Conservation (phyloP, 352 stramenopile species). For the Albugo laibachii region DNA sequence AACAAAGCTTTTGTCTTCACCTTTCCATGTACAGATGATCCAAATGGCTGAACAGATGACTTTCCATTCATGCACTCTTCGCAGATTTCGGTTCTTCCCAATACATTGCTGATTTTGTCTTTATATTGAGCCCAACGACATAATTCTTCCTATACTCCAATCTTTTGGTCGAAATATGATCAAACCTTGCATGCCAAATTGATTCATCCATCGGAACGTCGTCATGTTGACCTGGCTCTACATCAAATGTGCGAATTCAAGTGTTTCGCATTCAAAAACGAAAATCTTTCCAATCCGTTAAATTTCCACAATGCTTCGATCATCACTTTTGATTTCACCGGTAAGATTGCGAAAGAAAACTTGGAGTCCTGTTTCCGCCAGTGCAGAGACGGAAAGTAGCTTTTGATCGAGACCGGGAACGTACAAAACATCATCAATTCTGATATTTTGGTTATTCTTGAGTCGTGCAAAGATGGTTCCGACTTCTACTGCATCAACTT, state of each 20-base stretch:
- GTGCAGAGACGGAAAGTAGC: neutral
- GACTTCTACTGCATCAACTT: constrained; percentile 3
- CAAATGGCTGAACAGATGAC: neutral
- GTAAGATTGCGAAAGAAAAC: neutral
- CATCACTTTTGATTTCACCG: too few relatives aligned
- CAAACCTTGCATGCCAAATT: too few relatives aligned
- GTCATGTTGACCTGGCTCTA: too few relatives aligned
- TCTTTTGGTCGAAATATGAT: too few relatives aligned
- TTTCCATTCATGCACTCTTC: neutral
- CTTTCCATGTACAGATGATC: neutral
- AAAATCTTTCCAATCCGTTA: too few relatives aligned
- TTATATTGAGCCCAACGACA: too few relatives aligned
- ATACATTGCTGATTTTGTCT: too few relatives aligned
- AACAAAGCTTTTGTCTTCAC: neutral
- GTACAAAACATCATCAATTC: neutral
- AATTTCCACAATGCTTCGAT: too few relatives aligned
- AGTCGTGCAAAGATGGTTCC: constrained; percentile 1
- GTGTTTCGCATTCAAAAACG: too few relatives aligned
- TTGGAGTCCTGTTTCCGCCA: neutral
- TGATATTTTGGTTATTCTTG: neutral
- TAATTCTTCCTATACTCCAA: too few relatives aligned
- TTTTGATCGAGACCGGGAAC: neutral
- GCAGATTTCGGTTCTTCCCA: neutral
- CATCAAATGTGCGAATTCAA: too few relatives aligned
- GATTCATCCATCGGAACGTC: too few relatives aligned